Conservation (phyloP, 2,329 filamentous ascomycete species). For the Verticillium nonalfalfae region DNA sequence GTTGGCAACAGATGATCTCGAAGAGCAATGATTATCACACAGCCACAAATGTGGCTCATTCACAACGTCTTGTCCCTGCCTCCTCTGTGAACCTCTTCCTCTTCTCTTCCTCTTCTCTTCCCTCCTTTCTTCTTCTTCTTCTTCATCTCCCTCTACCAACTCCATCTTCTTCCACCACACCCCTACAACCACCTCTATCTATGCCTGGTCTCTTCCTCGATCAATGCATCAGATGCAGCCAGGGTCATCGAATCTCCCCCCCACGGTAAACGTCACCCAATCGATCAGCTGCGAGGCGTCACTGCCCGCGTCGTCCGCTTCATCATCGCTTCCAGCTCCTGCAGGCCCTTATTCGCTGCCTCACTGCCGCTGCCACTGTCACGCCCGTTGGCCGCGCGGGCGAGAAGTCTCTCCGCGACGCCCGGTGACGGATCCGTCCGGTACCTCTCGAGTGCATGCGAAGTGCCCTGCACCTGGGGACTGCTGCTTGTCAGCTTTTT, state of each 20-base stretch:
- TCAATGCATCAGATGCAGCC: neutral
- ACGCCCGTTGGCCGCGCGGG: neutral
- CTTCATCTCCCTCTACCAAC: neutral
- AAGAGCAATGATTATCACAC: too few relatives aligned
- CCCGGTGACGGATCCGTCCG: slow-evolving; percentile 1
- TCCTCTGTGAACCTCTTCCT: neutral
- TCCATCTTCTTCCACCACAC: too few relatives aligned
- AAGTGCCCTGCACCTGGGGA: neutral
- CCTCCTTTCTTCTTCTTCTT: too few relatives aligned
- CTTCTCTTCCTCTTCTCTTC: too few relatives aligned
- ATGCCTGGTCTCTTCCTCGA: neutral
- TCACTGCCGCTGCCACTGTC: neutral
- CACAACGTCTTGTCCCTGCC: neutral
- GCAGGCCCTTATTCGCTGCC: slow-evolving; percentile 4
- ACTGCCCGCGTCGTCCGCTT: slow-evolving; percentile 5
- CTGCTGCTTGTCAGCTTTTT: slow-evolving; percentile 4
- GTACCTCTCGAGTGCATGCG: slow-evolving; percentile 2
- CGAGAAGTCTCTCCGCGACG: slow-evolving; percentile 3
- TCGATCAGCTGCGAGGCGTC: neutral
- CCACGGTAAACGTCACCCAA: neutral
- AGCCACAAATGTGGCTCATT: too few relatives aligned
- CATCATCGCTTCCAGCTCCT: slow-evolving; percentile 5
- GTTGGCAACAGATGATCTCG: too few relatives aligned
- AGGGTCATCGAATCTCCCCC: neutral
- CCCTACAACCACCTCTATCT: neutral